These are phyloP conservation scores for Trametopsis cervina DNA, from an alignment of 768 basidiomycete species.

Conservation along the genomic window DNA sequence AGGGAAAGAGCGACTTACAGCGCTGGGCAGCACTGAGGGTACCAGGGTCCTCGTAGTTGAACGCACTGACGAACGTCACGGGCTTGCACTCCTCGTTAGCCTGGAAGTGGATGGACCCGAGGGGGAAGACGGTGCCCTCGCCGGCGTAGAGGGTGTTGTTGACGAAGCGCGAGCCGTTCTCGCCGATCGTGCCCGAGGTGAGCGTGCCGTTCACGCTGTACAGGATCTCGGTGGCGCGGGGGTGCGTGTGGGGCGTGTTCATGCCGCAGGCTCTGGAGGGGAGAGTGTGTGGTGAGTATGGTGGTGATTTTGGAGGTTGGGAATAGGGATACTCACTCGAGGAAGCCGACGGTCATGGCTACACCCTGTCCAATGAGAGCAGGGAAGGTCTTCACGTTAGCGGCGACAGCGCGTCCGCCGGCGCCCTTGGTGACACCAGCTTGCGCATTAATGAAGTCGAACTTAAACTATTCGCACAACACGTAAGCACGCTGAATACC, in stretches of 20 bases:
- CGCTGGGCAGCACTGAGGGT: constrained; percentile 20
- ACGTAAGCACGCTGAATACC: not conserved
- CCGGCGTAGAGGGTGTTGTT: constrained; percentile 19
- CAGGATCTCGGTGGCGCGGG: constrained; percentile 28
- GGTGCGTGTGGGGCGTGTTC: constrained; percentile 31
- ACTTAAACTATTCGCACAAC: constrained; percentile 16
- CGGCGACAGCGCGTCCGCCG: constrained; percentile 20
- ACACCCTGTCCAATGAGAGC: constrained; percentile 23
- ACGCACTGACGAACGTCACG: constrained; percentile 22
- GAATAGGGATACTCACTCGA: too few species aligned
- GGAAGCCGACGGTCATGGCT: constrained; percentile 22
- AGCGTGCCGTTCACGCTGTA: constrained; percentile 25
- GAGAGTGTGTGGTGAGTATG: too few species aligned
- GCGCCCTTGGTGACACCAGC: constrained; percentile 15
- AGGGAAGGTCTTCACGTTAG: constrained; percentile 23
- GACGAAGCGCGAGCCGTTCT: constrained; percentile 25
- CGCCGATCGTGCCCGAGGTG: constrained; percentile 20
- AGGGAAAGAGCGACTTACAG: constrained; percentile 14
- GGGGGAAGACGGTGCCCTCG: constrained; percentile 20
- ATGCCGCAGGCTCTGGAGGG: constrained; percentile 23
- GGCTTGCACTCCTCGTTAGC: constrained; percentile 11
- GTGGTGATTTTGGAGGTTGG: too few species aligned
- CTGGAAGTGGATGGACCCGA: not conserved
- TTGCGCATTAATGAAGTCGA: constrained; percentile 22
- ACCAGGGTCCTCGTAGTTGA: constrained; percentile 25